These are phyloP conservation scores for Hibiscus tridactylites DNA, from an alignment of 345 rosid genomes.

Conservation along the genomic window DNA sequence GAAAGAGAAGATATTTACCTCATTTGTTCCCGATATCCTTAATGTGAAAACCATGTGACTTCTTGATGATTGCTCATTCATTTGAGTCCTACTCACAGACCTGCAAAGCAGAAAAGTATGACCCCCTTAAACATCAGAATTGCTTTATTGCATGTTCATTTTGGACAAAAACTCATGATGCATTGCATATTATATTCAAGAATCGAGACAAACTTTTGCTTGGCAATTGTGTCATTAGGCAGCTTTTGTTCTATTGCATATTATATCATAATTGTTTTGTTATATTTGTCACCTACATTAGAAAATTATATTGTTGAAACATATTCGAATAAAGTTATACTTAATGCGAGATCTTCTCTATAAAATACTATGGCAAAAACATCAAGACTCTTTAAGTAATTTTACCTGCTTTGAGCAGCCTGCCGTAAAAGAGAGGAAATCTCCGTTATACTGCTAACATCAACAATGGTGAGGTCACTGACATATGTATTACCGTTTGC, in stretches of 20 bases:
- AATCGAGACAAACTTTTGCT: background rate
- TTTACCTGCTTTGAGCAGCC: conserved; percentile 91
- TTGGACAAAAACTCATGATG: background rate
- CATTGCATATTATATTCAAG: background rate
- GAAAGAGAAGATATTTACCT: conserved; percentile 33
- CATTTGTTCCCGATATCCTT: conserved; percentile 72
- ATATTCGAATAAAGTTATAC: background rate
- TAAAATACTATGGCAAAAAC: background rate
- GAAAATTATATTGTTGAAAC: background rate
- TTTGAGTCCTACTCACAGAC: conserved; percentile 85
- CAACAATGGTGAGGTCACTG: conserved; percentile 72
- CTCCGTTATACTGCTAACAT: conserved; percentile 67
- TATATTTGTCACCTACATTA: background rate
- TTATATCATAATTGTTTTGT: too few species aligned
- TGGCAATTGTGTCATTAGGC: background rate
- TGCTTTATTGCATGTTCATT: background rate
- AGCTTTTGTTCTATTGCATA: background rate
- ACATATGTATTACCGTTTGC: conserved; percentile 72
- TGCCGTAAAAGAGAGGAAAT: conserved; percentile 65
- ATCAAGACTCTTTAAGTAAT: background rate
- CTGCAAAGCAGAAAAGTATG: conserved; percentile 21
- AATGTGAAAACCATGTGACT: conserved; percentile 86
- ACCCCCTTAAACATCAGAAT: background rate
- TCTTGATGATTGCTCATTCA: conserved; percentile 82
- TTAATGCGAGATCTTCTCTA: background rate